Evolutionary conservation across 148 eudicot species (phyloP).

Genomic region (Cornus kousa): DNA sequence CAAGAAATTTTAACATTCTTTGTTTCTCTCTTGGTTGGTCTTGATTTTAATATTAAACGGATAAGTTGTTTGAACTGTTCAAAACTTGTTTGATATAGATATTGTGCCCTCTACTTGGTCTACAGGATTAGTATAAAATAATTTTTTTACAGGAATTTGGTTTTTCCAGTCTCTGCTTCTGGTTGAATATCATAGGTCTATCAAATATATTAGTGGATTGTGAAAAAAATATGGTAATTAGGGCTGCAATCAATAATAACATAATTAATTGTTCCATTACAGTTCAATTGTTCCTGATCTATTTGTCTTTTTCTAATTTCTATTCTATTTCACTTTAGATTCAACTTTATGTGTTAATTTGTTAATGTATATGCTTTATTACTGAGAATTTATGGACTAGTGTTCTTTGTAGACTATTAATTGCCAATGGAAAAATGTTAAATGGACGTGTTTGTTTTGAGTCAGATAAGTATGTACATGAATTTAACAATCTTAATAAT

Average conservation of each 20-base stretch:
- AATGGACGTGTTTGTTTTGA: neutral
- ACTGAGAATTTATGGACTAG: neutral
- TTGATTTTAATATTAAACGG: no score
- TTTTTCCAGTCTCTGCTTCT: neutral
- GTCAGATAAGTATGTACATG: neutral
- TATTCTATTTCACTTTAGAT: neutral
- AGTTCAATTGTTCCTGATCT: neutral
- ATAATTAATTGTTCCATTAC: neutral
- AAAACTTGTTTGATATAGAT: no score
- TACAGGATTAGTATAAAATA: neutral
- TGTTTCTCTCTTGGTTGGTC: neutral
- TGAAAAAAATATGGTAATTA: constrained; percentile 7
- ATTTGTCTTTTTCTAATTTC: neutral
- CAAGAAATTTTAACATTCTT: neutral
- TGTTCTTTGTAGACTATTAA: neutral
- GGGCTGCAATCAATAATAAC: constrained; percentile 8
- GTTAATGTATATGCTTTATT: neutral
- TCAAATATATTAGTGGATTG: neutral
- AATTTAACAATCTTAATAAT: neutral
- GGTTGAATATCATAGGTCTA: neutral
- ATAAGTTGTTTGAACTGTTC: no score
- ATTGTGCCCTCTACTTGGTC: no score
- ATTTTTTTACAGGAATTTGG: neutral
- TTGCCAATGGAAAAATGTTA: neutral
- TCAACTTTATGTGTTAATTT: neutral